Base-by-base conservation (phyloP, 2,329 filamentous ascomycete species). In the Aureobasidium sp. region DNA sequence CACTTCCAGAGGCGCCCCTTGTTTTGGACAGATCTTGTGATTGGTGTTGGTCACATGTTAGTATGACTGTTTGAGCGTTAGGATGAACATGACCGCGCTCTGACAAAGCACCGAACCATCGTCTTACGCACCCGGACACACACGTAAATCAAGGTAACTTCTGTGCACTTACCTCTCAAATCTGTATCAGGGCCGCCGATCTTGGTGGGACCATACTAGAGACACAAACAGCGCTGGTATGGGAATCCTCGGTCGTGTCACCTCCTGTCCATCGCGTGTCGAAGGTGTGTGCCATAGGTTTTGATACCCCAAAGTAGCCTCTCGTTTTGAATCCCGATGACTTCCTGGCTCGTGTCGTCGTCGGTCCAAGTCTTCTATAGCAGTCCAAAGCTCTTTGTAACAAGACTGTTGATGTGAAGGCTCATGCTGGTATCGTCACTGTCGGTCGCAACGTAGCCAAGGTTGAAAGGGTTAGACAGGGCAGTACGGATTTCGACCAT, bases 331-430 rank as follows among this genome's bases (percentile, higher is more conserved):
- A 40, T 40, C 37, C 37, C 37, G 37, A 21, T 40, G 37, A 40
- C 37, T 40, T 40, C 21, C 37, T 40, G 37, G 37, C 22, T 17
- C 16, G 37, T 40, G 21, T 22, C 37, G 37, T 17, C 17, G 37
- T 40, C 37, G 37, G 37, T 40, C 37, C 22, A 24, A 40, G 37
- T 40, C 37, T 40, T 40, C 37, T 7, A n/a, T 40, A 40, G 37
- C 37, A 21, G 37, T 40, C 37, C 37, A 40, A 40, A 40, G 37
- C 37, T 40, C 37, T 40, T 40, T 40, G 37, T 40, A 17, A 40
- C 37, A 14, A 40, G 37, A 40, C 37, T 40, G 16, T 40, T 40
- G 17, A 40, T 40, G 37, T 40, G 37, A 40, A 40, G 37, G 37
- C 38, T 41, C 38, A 22, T 25, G 38, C 38, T 41, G 38, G 38